Conservation (phyloP, 768 basidiomycete species). For the Collybiopsis luxurians region DNA sequence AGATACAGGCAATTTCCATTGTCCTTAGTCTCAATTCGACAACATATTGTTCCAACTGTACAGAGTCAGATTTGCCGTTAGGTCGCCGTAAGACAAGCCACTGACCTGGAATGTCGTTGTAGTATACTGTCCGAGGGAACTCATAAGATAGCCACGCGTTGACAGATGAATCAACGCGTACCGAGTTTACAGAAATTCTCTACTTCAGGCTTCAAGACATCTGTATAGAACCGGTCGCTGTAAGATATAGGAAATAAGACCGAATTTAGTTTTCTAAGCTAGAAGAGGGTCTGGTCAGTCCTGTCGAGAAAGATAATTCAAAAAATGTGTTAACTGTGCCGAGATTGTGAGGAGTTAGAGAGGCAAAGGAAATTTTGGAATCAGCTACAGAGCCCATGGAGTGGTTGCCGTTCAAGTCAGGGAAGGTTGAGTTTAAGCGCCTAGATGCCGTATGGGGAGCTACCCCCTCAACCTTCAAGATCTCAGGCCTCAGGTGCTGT, state of each 20-base stretch:
- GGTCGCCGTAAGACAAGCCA: neutral
- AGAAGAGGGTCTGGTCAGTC: neutral
- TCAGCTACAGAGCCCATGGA: constrained; percentile 11
- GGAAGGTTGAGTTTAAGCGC: too few relatives aligned
- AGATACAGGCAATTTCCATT: constrained; percentile 64
- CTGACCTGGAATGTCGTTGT: constrained; percentile 77
- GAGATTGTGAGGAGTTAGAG: constrained; percentile 78
- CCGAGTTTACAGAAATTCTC: constrained; percentile 89
- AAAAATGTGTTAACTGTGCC: constrained; percentile 55
- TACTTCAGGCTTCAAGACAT: constrained; percentile 70
- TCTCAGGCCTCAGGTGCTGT: too few relatives aligned
- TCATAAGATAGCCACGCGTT: constrained; percentile 10
- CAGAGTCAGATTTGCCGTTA: neutral
- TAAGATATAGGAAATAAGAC: constrained; percentile 90
- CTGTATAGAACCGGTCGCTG: constrained; percentile 83
- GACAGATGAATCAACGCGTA: constrained; percentile 37
- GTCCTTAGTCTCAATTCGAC: constrained; percentile 72
- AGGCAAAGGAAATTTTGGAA: constrained; percentile 65
- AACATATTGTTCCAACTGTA: constrained; percentile 78
- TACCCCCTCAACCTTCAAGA: too few relatives aligned
- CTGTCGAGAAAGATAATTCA: constrained; percentile 46
- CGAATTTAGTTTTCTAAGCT: constrained; percentile 42
- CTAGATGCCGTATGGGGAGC: too few relatives aligned
- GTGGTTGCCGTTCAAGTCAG: neutral
- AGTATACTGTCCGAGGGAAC: constrained; percentile 64